phyloP scores from a whole-genome alignment of 495 filamentous ascomycete species.

The Talaromyces proteolyticus region DNA sequence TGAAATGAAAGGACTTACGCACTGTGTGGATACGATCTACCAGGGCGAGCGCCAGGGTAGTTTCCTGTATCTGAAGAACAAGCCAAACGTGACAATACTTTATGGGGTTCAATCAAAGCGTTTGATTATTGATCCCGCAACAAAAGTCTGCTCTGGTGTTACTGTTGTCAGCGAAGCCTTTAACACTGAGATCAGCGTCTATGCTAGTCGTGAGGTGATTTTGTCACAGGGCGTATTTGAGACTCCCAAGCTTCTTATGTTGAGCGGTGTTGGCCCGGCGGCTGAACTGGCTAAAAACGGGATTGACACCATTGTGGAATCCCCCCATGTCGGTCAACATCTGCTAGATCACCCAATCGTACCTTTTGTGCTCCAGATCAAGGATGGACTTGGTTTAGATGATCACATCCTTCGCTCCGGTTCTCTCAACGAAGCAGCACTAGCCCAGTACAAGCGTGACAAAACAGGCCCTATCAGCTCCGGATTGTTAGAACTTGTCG shows the following conservation, averaged over 20 bases:
- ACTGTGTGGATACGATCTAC: constrained; percentile 53
- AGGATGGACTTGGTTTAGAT: constrained; percentile 50
- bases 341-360: constrained; percentile 51
- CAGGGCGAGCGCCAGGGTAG: constrained; percentile 49
- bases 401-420: constrained; percentile 40
- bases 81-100: constrained; percentile 51
- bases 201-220: constrained; percentile 38
- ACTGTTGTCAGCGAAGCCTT: constrained; percentile 40
- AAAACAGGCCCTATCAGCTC: constrained; percentile 45
- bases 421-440: constrained; percentile 25
- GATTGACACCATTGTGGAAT: constrained; percentile 40
- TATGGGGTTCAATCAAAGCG: constrained; percentile 41
- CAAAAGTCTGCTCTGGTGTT: constrained; percentile 23
- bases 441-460: constrained; percentile 39
- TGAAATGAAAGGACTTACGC: constrained; percentile 47
- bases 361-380: constrained; percentile 48
- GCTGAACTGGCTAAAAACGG: constrained; percentile 40
- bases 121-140: constrained; percentile 44
- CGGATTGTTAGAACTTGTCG: constrained; percentile 49
- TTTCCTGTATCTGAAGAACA: constrained; percentile 45
- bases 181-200: constrained; percentile 24
- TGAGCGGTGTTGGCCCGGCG: constrained; percentile 37
- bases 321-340: constrained; percentile 50
- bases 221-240: constrained; percentile 39
- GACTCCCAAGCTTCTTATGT: constrained; percentile 43